Base-by-base conservation (phyloP, 805 yeast genomes). In the Sporopachydermia lactativora region DNA sequence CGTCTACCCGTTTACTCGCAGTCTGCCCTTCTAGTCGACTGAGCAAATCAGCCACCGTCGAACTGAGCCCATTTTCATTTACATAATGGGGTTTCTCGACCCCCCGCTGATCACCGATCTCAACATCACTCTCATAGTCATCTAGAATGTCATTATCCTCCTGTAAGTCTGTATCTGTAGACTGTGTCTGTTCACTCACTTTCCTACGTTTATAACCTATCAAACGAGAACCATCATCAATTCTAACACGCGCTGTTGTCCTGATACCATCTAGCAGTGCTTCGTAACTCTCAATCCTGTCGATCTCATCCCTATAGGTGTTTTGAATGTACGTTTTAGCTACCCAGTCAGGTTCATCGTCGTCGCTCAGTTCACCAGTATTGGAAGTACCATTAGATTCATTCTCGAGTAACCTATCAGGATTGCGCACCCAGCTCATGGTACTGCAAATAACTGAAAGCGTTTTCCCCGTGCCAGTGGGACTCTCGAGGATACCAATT, bases 381-480 rank as follows among this genome's bases (percentile, higher is more conserved):
- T 42, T 41, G 6, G n/a, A 16, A 13, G 34, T n/a, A n/a, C 17
- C 18, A 3, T 42, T 43, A 37, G 41, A 41, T 17, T 49, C 41
- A 11, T 42, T 28, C n/a, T 28, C 37, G 45, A 46, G 13, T 24
- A 24, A 24, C 15, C 53, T 49, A 44, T 72, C 71, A 46, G 68
- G 58, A 15, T 72, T 65, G 42, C 89, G 57, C 24, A 88, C 62
- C 95, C 95, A 88, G 0, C 88, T 73, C 71, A 88, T 68, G 0
- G 89, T 65, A 0, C 94, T 73, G 53, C 96, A 89, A 3, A 89
- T 81, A 37, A 88, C 59, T 0, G 95, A 84, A 2, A 89, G 61
- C 0, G 96, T 86, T 57, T 88, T 88, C 2, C 97, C 96, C 1
- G 88, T 83, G 4, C 97, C 97, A 0, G 97, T 88, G 0, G 97